Evolutionary conservation across 352 stramenopile species (phyloP), one percentile per base, ranked within the genome.

Genomic region (Globisporangium cederbergense): DNA sequence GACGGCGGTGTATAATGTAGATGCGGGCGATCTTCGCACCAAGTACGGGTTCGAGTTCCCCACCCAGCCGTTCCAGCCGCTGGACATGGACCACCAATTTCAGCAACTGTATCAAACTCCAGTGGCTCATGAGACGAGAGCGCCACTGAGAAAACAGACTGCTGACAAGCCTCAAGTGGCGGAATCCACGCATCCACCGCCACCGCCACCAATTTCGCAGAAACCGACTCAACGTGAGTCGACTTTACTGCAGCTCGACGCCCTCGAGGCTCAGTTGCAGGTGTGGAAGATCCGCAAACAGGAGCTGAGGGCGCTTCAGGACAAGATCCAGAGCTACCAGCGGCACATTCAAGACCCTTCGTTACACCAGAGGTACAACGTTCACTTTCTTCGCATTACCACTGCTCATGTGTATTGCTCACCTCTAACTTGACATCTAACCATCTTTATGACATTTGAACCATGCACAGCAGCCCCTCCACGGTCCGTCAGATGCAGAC

Each of bases 11-110:
- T 34, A 56, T 22, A 52, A 25, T 11, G 30, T 30, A 22, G 4
- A 38, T 30, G 38, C 49, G 57, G 40, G 20, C 22, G 10, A 32
- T 70, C 40, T 60, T 16, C 20, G 61, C 30, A 6, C 40, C 43
- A 59, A 58, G 25, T 68, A 68, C 46, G 55, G 62, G 20, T 63
- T 68, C 49, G 28, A 56, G 20, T 68, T 63, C 22, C 62, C 54
- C 22, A 36, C 47, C 25, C 45, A 50, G 30, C 62, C 62, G 2
- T 68, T 63, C n/a, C 28, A 49, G 32, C 55, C 62, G 6, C 34
- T 68, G 1, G 25, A 25, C 25, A 13, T 54, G 16, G 22, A 50
- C 1, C 20, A 56, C 49, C 46, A 34, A 18, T 7, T 16, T 11
- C 25, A 22, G 20, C 49, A 58, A 10, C 36, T 47, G 6, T 14